Percentiles rank a stretch among this genome's conserved stretches.
Evolutionary conservation across 257 asterid species (phyloP).

Genomic region (Parsonsia alboflavescens): DNA sequence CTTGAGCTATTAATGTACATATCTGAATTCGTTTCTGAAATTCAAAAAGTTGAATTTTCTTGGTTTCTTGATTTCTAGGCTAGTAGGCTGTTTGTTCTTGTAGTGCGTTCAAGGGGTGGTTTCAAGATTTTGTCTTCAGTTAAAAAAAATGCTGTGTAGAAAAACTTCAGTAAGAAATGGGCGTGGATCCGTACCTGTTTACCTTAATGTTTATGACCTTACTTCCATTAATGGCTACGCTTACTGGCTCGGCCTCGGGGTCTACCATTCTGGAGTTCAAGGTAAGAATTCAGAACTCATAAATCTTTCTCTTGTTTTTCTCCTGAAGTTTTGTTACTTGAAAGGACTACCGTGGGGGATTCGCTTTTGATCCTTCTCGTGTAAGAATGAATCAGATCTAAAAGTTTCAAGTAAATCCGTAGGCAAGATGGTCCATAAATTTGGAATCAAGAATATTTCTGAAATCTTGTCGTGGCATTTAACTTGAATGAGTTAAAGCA

Average conservation of each 20-base stretch:
- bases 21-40: neutral
- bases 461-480: conserved; percentile 3
- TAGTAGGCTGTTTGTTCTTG: neutral
- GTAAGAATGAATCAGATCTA: conserved; percentile 5
- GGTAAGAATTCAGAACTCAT: conserved; percentile 31
- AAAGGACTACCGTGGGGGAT: neutral
- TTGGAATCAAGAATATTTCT: neutral
- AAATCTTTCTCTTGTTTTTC: neutral
- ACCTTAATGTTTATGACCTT: conserved; percentile 73
- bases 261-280: conserved; percentile 84
- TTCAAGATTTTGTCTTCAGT: neutral
- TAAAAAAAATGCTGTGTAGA: conserved; percentile 53
- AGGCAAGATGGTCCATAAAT: neutral
- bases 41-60: neutral
- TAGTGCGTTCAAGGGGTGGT: neutral
- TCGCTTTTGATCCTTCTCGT: neutral
- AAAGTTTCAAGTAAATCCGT: neutral
- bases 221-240: conserved; percentile 74
- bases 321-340: neutral
- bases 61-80: neutral
- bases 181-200: conserved; percentile 60
- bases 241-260: conserved; percentile 88
- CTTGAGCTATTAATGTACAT: neutral
- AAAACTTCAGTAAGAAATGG: conserved; percentile 34
- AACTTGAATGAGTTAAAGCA: neutral